Evolutionary conservation across 2,329 filamentous ascomycete species (phyloP), one percentile per base, ranked within the genome.

Genomic region (Thelonectria discophora): DNA sequence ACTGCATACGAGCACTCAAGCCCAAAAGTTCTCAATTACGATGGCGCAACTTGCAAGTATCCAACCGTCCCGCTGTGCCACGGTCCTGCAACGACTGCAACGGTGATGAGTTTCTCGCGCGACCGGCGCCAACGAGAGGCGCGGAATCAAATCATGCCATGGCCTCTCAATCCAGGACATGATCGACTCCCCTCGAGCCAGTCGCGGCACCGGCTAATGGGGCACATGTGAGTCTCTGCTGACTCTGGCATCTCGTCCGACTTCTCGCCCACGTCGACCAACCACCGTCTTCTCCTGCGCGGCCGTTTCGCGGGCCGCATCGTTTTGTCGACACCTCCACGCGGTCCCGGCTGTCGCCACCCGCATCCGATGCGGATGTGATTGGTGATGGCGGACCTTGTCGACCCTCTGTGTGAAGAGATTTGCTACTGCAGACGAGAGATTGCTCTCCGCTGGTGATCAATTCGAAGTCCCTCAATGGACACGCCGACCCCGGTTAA

Each of bases 331-430:
- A 10, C 37, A 21, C 40, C 32, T 47, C 37, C 54, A 65, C 69
- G 65, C 54, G 61, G 60, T 62, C 59, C 57, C 54, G 53, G 54
- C 66, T 70, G 67, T 62, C 62, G 69, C 63, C 52, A 60, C 59
- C 64, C 62, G 68, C 62, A 58, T 61, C 42, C 42, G 47, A 48
- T 40, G 32, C 34, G 43, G 47, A 42, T 42, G 24, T 72, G 69
- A 72, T 71, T 72, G 69, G 69, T 42, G 61, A 54, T 47, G 45
- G 58, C 60, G 62, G 69, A 60, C 61, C 69, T 63, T 61, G 62
- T 60, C 52, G 17, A 54, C 64, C 62, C 64, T 50, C 55, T 51
- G 55, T 49, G 53, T 56, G 59, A 53, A 67, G 60, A 70, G 59
- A 71, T 69, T 68, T 62, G 56, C 56, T 61, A 43, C 60, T 59